Percentiles rank a stretch among this genome's conserved stretches.
Evolutionary conservation across 2,329 filamentous ascomycete species (phyloP).

Genomic region (Fusarium incarnatum): DNA sequence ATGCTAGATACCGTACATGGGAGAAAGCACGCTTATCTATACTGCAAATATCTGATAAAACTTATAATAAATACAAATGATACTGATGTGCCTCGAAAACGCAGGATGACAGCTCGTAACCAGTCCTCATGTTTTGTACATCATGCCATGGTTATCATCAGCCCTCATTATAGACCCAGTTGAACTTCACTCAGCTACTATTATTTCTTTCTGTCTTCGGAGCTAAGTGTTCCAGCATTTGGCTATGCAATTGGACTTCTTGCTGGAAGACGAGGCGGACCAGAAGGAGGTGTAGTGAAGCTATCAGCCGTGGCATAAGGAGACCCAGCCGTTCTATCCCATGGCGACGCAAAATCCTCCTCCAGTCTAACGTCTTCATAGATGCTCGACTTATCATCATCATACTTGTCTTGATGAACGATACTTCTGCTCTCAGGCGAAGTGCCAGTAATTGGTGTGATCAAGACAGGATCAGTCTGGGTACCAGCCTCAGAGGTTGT

Average conservation of each 20-base stretch:
- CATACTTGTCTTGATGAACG: background rate
- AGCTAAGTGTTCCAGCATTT: background rate
- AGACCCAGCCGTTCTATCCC: constrained; percentile 4
- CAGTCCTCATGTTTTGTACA: background rate
- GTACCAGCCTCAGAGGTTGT: constrained; percentile 45
- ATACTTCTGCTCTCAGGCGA: constrained; percentile 8
- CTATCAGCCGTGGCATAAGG: background rate
- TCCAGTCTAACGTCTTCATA: constrained; percentile 31
- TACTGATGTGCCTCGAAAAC: background rate
- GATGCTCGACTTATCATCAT: constrained; percentile 16
- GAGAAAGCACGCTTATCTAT: background rate
- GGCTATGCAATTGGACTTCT: constrained; percentile 1
- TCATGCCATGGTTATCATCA: background rate
- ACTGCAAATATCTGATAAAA: background rate
- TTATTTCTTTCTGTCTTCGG: background rate
- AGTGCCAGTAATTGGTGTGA: constrained; percentile 14
- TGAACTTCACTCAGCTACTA: accelerated
- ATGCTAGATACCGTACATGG: background rate
- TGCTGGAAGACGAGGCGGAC: constrained; percentile 23
- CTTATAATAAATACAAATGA: background rate
- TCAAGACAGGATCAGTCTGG: constrained; percentile 43
- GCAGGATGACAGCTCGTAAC: accelerated
- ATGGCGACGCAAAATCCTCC: background rate
- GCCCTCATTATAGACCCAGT: background rate
- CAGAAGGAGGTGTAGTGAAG: constrained; percentile 10